Evolutionary conservation across 129 eudicot genomes (phyloP), one percentile per base, ranked within the genome.

Genomic region (Rutidosis leptorrhynchoides): DNA sequence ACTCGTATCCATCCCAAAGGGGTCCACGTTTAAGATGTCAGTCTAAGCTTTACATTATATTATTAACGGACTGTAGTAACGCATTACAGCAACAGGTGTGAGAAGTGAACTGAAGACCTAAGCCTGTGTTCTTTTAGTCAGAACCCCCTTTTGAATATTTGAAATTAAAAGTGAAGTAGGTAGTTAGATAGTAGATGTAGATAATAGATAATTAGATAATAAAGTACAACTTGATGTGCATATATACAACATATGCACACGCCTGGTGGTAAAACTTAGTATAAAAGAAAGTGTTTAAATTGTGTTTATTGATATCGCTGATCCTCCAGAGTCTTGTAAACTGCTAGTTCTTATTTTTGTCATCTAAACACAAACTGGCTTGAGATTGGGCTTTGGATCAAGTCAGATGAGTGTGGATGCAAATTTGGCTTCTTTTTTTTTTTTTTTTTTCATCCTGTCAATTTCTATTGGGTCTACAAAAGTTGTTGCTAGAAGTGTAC

Each of bases 381-480:
- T 11, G 32, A 35, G 56, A 17, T 24, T 71, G 29, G 61, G 32
- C 8, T 32, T 51, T 60, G 76, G 76, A 55, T 25, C 7, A 24
- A 53, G 71, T 73, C 58, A 54, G 65, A 52, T 49, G 12, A 25
- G 65, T 37, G 58, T 54, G 46, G 25, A 73, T 64, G 48, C 64
- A 24, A 15, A 48, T 17, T n/a, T n/a, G n/a, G n/a, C n/a, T n/a
- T n/a, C n/a, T n/a, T n/a, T n/a, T n/a, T n/a, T n/a, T 58, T 60
- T 35, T 19, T 33, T 7, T 6, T 37, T 74, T 9, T 19, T 67
- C 62, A 45, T 19, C 2, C 32, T 49, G 7, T 67, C 45, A 14
- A 48, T 74, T 46, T 58, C 69, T 4, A 53, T 8, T 19, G 32
- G 37, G 69, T 75, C 79, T 58, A 67, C 56, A 75, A 67, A 59